Percentiles rank a stretch among this genome's conserved stretches.
Evolutionary conservation across 805 yeast species (phyloP).

Genomic region (Sungouiella thailandica): DNA sequence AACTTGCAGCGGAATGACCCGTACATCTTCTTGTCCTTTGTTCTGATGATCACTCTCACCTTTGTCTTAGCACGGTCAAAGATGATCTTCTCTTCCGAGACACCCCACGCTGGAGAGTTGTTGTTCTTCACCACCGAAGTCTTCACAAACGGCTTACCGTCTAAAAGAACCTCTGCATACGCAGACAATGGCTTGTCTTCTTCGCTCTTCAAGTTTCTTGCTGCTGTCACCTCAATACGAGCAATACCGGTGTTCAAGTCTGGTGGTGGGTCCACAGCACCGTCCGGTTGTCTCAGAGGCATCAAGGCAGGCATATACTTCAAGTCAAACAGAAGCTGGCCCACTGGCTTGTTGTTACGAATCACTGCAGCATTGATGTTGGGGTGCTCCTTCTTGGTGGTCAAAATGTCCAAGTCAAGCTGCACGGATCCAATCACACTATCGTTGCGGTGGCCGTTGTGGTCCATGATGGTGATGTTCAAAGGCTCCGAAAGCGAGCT

Average conservation of each 20-base stretch:
- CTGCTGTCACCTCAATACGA: constrained; percentile 58
- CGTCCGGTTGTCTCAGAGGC: constrained; percentile 64
- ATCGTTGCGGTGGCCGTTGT: constrained; percentile 71
- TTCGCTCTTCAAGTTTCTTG: constrained; percentile 45
- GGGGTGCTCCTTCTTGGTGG: constrained; percentile 46
- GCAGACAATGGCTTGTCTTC: constrained; percentile 51
- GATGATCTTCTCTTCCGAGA: constrained; percentile 60
- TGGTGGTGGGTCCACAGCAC: constrained; percentile 80
- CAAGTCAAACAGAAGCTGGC: constrained; percentile 64
- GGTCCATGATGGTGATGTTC: constrained; percentile 65
- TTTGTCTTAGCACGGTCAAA: constrained; percentile 68
- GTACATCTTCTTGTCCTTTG: constrained; percentile 49
- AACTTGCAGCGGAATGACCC: constrained; percentile 57
- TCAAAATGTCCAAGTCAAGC: constrained; percentile 64
- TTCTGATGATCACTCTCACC: constrained; percentile 61
- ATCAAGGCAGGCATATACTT: constrained; percentile 72
- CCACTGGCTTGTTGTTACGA: constrained; percentile 81
- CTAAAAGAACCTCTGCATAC: constrained; percentile 66
- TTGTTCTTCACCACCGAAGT: constrained; percentile 57
- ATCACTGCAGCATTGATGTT: constrained; percentile 53
- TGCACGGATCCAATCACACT: constrained; percentile 73
- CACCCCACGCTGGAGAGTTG: constrained; percentile 64
- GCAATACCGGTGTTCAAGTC: constrained; percentile 93
- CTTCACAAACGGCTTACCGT: constrained; percentile 53
- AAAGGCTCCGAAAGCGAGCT: constrained; percentile 80